Percentiles rank a stretch among this genome's conserved stretches.
These are phyloP conservation scores for Cryptosporidium ubiquitum DNA, from an alignment of 169 alveolate genomes.

Conservation along the genomic window DNA sequence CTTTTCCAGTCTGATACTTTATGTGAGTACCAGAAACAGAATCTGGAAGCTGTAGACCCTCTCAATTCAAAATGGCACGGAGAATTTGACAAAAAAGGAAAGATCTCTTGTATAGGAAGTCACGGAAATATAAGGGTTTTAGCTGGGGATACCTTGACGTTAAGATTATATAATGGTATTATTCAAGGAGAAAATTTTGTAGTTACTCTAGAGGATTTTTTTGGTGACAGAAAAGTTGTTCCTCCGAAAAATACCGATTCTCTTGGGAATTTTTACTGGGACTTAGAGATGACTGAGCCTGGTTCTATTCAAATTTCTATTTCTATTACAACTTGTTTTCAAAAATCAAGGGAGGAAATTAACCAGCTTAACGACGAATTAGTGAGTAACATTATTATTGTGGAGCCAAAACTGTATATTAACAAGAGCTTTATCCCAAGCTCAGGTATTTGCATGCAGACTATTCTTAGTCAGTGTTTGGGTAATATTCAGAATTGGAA, in stretches of 20 bases:
- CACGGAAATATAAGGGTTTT: slow-evolving; percentile 46
- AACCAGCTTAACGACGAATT: not conserved
- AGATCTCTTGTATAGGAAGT: slow-evolving; percentile 20
- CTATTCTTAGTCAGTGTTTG: slow-evolving; percentile 87
- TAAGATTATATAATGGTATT: slow-evolving; percentile 44
- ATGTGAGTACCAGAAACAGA: not conserved
- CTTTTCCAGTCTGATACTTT: slow-evolving; percentile 9
- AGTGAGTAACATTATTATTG: slow-evolving; percentile 51
- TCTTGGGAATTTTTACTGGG: slow-evolving; percentile 58
- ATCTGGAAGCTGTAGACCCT: slow-evolving; percentile 3
- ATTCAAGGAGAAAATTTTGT: slow-evolving; percentile 29
- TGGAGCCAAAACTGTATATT: slow-evolving; percentile 74
- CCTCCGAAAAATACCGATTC: slow-evolving; percentile 9
- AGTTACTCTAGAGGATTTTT: slow-evolving; percentile 9
- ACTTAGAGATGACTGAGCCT: not conserved
- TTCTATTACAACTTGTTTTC: not conserved
- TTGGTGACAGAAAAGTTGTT: not conserved
- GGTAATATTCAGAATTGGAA: slow-evolving; percentile 87
- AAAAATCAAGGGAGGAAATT: not conserved
- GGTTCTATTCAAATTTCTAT: slow-evolving; percentile 41
- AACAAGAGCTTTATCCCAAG: slow-evolving; percentile 56
- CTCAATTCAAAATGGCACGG: slow-evolving; percentile 44
- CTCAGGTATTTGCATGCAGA: slow-evolving; percentile 82
- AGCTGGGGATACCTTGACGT: slow-evolving; percentile 4
- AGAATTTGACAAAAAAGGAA: slow-evolving; percentile 37